A percentile compares a stretch with the other conserved stretches of the same genome.
phyloP scores from a whole-genome alignment of 306 rosid species.

The Inga laurina region DNA sequence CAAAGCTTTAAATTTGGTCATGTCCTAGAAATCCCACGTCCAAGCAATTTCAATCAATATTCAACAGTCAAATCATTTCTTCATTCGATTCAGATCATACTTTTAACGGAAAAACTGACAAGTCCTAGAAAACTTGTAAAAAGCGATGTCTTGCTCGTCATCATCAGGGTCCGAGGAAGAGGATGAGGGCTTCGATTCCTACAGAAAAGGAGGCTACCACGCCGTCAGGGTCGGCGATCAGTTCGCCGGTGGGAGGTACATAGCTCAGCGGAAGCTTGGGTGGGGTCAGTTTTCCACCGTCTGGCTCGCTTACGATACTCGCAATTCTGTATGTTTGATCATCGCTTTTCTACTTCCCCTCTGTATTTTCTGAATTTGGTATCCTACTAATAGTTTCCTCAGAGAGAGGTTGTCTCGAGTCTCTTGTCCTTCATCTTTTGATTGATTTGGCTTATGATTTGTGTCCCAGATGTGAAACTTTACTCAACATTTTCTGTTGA shows the following conservation, averaged over 20 bases:
- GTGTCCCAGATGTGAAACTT: slow-evolving; percentile 15
- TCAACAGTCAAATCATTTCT: slow-evolving; percentile 3
- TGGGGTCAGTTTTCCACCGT: slow-evolving; percentile 99
- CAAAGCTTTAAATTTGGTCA: slow-evolving; percentile 39
- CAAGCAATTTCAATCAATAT: slow-evolving; percentile 12
- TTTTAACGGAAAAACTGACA: background rate
- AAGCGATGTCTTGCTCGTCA: slow-evolving; percentile 78
- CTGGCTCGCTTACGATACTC: slow-evolving; percentile 94
- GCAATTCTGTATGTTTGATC: slow-evolving; percentile 55
- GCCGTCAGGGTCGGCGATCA: slow-evolving; percentile 91
- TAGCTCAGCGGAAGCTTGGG: slow-evolving; percentile 92
- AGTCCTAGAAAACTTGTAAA: background rate
- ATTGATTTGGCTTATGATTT: slow-evolving; percentile 25
- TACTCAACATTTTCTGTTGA: background rate
- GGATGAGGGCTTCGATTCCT: slow-evolving; percentile 87
- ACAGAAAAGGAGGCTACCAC: slow-evolving; percentile 94
- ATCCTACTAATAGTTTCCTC: background rate
- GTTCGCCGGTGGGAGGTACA: slow-evolving; percentile 83
- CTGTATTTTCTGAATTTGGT: background rate
- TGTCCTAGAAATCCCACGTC: slow-evolving; percentile 21
- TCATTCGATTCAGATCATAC: slow-evolving; percentile 30
- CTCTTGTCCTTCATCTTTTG: background rate
- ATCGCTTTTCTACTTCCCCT: background rate
- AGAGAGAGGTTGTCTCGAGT: background rate
- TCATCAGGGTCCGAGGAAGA: slow-evolving; percentile 95